These are phyloP conservation scores for Firmiana major DNA, from an alignment of 345 rosid genomes.

Conservation along the genomic window DNA sequence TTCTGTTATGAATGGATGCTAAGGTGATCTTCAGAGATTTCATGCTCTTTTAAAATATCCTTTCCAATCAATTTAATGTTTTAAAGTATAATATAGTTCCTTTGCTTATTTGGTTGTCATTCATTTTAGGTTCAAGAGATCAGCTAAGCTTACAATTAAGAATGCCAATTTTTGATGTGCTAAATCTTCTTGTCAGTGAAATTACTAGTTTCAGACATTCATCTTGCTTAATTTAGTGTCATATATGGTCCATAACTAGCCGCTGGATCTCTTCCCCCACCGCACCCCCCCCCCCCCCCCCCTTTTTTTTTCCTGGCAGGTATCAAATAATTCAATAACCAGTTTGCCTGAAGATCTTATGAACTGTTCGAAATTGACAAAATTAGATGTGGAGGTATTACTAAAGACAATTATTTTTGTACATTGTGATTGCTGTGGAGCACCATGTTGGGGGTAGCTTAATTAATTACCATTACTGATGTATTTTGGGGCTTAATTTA, in stretches of 20 bases:
- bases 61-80: background rate
- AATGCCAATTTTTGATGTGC: background rate
- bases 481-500: background rate
- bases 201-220: background rate
- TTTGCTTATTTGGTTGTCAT: background rate
- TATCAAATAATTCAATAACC: constrained; percentile 63
- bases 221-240: background rate
- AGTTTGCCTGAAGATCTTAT: constrained; percentile 70
- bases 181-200: constrained; percentile 1
- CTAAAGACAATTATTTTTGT: background rate
- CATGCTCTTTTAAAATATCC: background rate
- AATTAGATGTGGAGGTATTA: constrained; percentile 82
- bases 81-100: background rate
- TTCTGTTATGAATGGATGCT: background rate
- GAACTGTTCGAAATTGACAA: constrained; percentile 63
- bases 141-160: background rate
- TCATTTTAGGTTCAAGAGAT: background rate
- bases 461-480: constrained; percentile 2
- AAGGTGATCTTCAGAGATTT: background rate
- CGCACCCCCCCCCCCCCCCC: no score
- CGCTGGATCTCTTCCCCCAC: no score
- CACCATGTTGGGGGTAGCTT: constrained; percentile 1
- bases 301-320: constrained; percentile 41
- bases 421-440: background rate
- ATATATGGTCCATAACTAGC: background rate